Evolutionary conservation across 2,329 filamentous ascomycete species (phyloP).

Genomic region (Colletotrichum plurivorum): DNA sequence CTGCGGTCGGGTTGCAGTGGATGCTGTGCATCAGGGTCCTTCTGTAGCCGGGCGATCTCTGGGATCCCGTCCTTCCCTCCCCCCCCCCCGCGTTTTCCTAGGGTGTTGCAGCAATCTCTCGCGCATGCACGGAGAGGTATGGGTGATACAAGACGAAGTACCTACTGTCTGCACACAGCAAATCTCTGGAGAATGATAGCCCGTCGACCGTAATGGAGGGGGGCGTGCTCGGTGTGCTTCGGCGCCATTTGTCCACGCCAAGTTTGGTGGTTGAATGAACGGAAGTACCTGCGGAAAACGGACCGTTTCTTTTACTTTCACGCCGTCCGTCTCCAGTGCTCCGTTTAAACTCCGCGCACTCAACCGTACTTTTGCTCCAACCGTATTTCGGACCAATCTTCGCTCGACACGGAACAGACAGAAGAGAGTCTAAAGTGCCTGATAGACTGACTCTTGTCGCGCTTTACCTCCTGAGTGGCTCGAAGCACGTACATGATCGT

Average conservation of each 20-base stretch:
- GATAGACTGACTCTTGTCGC: slow-evolving; percentile 9
- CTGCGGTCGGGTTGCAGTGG: slow-evolving; percentile 18
- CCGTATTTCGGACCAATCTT: slow-evolving; percentile 12
- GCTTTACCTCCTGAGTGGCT: neutral
- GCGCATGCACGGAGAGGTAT: neutral
- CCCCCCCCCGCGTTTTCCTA: slow-evolving; percentile 11
- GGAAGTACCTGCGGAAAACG: too few relatives aligned
- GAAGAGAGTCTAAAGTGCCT: neutral
- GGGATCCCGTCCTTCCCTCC: neutral
- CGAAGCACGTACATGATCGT: slow-evolving; percentile 28
- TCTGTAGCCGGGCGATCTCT: slow-evolving; percentile 37
- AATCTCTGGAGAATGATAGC: slow-evolving; percentile 27
- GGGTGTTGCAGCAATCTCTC: too few relatives aligned
- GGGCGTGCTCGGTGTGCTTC: slow-evolving; percentile 37
- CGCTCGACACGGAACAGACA: too few relatives aligned
- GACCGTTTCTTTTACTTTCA: too few relatives aligned
- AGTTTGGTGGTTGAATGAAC: too few relatives aligned
- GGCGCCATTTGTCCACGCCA: slow-evolving; percentile 34
- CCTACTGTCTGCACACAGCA: neutral
- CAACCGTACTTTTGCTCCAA: slow-evolving; percentile 1
- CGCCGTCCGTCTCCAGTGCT: neutral
- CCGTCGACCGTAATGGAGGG: slow-evolving; percentile 36
- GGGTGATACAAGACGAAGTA: neutral
- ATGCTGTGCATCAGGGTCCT: slow-evolving; percentile 35
- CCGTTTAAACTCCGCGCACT: slow-evolving; percentile 11